Percentiles rank a stretch among this genome's conserved stretches.
These are phyloP conservation scores for Mycena maculata DNA, from an alignment of 768 basidiomycete genomes.

Conservation along the genomic window DNA sequence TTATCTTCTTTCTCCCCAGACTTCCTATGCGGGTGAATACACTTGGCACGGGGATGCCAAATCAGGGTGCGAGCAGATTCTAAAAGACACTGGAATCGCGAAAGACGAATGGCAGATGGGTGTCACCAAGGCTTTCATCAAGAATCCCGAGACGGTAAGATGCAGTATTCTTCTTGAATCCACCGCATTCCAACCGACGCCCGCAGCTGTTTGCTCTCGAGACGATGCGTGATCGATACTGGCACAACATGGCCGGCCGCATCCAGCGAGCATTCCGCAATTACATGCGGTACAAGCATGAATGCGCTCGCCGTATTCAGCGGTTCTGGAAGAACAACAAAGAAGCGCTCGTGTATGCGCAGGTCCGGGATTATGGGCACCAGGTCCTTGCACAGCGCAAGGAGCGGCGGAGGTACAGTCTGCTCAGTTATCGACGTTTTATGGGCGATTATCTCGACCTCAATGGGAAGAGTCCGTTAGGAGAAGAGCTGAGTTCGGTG, in stretches of 20 bases:
- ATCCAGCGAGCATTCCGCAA: slow-evolving; percentile 98
- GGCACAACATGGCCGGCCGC: slow-evolving; percentile 99
- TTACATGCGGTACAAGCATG: slow-evolving; percentile 94
- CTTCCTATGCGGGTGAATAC: slow-evolving; percentile 98
- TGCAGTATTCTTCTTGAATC: neutral
- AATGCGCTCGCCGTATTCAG: slow-evolving; percentile 95
- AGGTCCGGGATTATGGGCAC: slow-evolving; percentile 95
- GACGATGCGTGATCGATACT: slow-evolving; percentile 98
- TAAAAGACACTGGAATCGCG: slow-evolving; percentile 95
- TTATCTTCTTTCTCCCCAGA: slow-evolving; percentile 93
- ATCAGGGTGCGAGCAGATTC: slow-evolving; percentile 91
- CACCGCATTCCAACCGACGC: slow-evolving; percentile 9
- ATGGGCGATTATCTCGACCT: slow-evolving; percentile 96
- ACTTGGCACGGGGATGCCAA: slow-evolving; percentile 93
- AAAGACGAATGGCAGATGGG: slow-evolving; percentile 99
- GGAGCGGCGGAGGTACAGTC: slow-evolving; percentile 92
- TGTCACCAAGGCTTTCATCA: slow-evolving; percentile 97
- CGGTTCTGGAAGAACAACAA: slow-evolving; percentile 99
- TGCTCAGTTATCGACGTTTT: slow-evolving; percentile 94
- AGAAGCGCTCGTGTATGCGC: slow-evolving; percentile 88
- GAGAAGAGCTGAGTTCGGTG: slow-evolving; percentile 76
- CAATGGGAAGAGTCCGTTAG: slow-evolving; percentile 82
- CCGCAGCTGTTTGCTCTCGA: slow-evolving; percentile 93
- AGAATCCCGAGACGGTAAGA: slow-evolving; percentile 96
- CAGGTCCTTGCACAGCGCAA: slow-evolving; percentile 91